phyloP scores from a whole-genome alignment of 306 rosid species.

The Prosopis cineraria region DNA sequence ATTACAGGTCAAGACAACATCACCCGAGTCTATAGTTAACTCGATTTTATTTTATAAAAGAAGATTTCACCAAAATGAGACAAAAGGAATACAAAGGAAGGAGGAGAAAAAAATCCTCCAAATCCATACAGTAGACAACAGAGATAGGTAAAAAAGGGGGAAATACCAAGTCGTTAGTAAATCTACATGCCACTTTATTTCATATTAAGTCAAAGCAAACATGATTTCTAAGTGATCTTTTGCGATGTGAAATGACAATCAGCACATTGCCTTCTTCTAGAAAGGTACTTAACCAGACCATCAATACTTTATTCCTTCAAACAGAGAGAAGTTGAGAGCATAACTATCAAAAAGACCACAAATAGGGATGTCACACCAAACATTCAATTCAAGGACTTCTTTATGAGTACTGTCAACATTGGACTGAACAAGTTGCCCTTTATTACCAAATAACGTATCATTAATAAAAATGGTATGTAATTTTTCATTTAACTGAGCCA shows the following conservation, averaged over 20 bases:
- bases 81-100: background rate
- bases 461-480: background rate
- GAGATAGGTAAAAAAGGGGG: background rate
- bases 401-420: background rate
- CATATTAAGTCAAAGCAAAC: background rate
- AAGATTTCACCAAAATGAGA: background rate
- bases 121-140: background rate
- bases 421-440: background rate
- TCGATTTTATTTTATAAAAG: background rate
- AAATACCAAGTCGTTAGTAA: background rate
- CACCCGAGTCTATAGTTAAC: background rate
- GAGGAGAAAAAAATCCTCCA: background rate
- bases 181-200: background rate
- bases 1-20: background rate
- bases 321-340: background rate
- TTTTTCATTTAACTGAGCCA: conserved; percentile 4
- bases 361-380: background rate
- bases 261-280: background rate
- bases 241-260: background rate
- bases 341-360: background rate
- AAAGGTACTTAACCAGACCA: background rate
- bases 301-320: background rate
- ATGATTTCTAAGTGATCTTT: background rate
- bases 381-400: background rate
- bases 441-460: background rate